phyloP scores from a whole-genome alignment of 345 rosid genomes.

The Aquilaria malaccensis region DNA sequence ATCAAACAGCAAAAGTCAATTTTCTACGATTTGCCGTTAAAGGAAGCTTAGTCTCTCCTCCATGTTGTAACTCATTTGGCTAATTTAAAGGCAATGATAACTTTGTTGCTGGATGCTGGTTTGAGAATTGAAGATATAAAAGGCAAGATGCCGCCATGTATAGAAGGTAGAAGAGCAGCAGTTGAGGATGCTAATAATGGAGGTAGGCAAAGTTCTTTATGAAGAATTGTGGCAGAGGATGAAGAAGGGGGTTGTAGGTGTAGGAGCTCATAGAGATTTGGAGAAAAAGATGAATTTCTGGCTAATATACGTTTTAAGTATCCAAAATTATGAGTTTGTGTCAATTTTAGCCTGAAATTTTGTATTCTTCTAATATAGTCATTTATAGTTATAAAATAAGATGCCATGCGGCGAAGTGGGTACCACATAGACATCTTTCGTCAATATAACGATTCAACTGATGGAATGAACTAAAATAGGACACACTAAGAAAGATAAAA shows the following conservation, averaged over 20 bases:
- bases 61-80: conserved; percentile 31
- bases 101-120: conserved; percentile 39
- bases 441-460: no score
- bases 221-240: conserved; percentile 27
- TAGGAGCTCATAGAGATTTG: no score
- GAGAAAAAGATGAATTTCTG: no score
- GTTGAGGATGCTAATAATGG: conserved; percentile 28
- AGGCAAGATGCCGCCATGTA: conserved; percentile 33
- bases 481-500: no score
- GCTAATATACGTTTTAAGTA: no score
- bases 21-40: conserved; percentile 18
- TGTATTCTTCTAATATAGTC: no score
- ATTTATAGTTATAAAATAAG: no score
- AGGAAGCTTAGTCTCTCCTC: conserved; percentile 35
- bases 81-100: conserved; percentile 33
- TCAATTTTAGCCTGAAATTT: no score
- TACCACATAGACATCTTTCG: no score
- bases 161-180: conserved; percentile 30
- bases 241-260: conserved; percentile 28
- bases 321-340: no score
- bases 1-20: conserved; percentile 35
- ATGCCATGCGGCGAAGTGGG: no score
- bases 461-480: no score
- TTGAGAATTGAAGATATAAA: conserved; percentile 18
- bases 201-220: conserved; percentile 30